Percentiles rank a stretch among this genome's conserved stretches.
Conservation (phyloP, 768 basidiomycete species). For the Mycena filopes region DNA sequence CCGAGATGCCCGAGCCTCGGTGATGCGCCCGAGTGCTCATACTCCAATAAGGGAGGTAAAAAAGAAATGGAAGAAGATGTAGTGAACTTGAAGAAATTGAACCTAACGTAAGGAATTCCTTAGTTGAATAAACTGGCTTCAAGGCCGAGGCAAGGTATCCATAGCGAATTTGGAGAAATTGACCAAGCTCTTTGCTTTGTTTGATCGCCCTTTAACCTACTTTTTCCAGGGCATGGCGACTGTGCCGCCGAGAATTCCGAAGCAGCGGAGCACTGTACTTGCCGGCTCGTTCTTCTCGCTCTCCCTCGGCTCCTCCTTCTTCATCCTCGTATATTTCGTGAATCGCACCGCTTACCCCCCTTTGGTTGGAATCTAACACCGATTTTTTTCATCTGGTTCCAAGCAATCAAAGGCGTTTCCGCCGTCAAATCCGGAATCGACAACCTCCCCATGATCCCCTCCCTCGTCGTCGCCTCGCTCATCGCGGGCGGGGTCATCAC, state of each 20-base stretch:
- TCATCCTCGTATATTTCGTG: conserved; percentile 22
- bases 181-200: too few species aligned
- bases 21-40: too few species aligned
- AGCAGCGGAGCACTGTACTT: conserved; percentile 24
- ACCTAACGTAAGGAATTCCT: too few species aligned
- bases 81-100: too few species aligned
- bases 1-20: too few species aligned
- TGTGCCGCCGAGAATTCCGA: conserved; percentile 26
- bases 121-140: too few species aligned
- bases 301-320: conserved; percentile 18
- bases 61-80: too few species aligned
- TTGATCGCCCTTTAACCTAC: too few species aligned
- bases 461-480: conserved; percentile 52
- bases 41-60: too few species aligned
- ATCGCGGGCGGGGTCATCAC: conserved; percentile 49
- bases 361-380: background rate
- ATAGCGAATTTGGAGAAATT: too few species aligned
- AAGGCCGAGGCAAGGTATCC: too few species aligned
- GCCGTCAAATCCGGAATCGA: conserved; percentile 37
- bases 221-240: conserved; percentile 8
- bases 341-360: background rate
- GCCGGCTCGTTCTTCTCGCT: conserved; percentile 14
- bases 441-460: conserved; percentile 47
- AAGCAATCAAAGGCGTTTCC: conserved; percentile 49
- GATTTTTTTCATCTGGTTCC: conserved; percentile 34